A percentile compares a stretch with the other conserved stretches of the same genome.
Evolutionary conservation across 2,329 filamentous ascomycete genomes (phyloP).

Genomic region (Diplodia corticola): DNA sequence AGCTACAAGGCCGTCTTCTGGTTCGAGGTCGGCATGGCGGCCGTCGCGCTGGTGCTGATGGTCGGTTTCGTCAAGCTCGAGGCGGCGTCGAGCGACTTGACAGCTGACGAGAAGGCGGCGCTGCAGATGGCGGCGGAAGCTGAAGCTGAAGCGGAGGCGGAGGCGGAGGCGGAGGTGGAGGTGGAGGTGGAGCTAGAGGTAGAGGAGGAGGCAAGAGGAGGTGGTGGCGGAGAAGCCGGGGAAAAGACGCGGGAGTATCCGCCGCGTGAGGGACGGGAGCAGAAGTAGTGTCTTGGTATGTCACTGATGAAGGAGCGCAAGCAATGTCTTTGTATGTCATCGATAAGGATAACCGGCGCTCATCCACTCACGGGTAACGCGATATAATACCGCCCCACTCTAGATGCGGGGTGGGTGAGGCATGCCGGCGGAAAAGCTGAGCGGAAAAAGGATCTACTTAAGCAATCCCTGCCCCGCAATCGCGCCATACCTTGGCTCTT

Average conservation of each 20-base stretch:
- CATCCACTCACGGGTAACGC: neutral
- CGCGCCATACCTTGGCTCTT: neutral
- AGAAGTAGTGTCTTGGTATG: neutral
- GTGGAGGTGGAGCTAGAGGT: too few species aligned
- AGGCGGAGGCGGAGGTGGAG: neutral
- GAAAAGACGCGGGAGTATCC: neutral
- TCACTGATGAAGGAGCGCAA: neutral
- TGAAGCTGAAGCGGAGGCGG: too few species aligned
- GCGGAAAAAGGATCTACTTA: neutral
- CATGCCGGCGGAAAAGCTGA: neutral
- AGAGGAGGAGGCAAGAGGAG: neutral
- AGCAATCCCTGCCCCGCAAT: constrained; percentile 7
- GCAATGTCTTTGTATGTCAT: neutral
- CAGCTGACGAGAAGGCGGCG: constrained; percentile 22
- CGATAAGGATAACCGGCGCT: neutral
- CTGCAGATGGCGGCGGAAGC: constrained; percentile 15
- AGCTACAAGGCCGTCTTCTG: constrained; percentile 69
- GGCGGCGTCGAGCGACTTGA: constrained; percentile 24
- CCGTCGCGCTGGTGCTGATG: constrained; percentile 15
- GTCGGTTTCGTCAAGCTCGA: constrained; percentile 24
- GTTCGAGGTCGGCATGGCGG: constrained; percentile 55
- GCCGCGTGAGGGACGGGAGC: neutral
- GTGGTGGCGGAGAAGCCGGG: neutral
- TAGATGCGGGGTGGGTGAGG: neutral
- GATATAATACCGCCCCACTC: neutral